Conservation (phyloP, 805 yeast genomes). For the Tetrapisispora namnaoensis region DNA sequence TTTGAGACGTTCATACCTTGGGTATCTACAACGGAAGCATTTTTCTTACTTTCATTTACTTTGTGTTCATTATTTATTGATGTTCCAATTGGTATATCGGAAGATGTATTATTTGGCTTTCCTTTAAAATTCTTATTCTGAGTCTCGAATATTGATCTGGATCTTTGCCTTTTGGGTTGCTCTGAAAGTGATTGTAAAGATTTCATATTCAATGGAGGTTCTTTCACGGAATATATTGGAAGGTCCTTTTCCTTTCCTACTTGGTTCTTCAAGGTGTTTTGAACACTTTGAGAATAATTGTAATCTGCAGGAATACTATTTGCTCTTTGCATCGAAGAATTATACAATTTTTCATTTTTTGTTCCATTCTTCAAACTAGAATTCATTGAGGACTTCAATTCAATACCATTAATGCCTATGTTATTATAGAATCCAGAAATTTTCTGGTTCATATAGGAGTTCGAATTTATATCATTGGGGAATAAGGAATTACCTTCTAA, state of each 20-base stretch:
- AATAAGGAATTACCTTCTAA: not conserved
- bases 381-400: not conserved
- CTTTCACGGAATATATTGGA: not conserved
- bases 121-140: not conserved
- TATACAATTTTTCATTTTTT: not conserved
- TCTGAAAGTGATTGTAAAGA: not conserved
- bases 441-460: not conserved
- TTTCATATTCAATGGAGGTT: not conserved
- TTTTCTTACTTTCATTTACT: not conserved
- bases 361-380: not conserved
- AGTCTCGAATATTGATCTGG: not conserved
- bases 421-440: not conserved
- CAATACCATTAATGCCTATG: not conserved
- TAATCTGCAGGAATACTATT: slow-evolving; percentile 2
- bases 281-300: not conserved
- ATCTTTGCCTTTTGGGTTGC: not conserved
- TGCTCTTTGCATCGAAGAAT: slow-evolving; percentile 2
- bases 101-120: not conserved
- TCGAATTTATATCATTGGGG: not conserved
- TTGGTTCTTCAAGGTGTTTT: not conserved
- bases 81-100: not conserved
- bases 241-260: not conserved
- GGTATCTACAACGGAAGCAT: too few species aligned
- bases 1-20: too few species aligned
- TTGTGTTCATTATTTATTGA: not conserved